Base-by-base conservation (phyloP, 179 eudicot genomes). In the Beta lomatogona region DNA sequence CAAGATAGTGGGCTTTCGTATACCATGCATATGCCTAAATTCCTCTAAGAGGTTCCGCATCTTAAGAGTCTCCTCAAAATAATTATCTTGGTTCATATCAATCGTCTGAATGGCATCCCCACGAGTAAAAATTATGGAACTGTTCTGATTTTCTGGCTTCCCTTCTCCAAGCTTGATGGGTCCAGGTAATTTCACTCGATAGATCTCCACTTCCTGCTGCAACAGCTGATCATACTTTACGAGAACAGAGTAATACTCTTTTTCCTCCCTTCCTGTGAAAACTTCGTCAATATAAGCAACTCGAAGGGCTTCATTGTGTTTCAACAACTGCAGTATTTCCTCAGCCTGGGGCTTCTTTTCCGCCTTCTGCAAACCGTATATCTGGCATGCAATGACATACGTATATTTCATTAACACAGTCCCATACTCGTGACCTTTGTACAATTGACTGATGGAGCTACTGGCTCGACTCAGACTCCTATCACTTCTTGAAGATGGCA, bases 81-180 rank as follows among this genome's bases (percentile, higher is more conserved):
- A 94, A 84, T 87, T 94, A 77, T 94, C 98, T 84, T 94, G 98
- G 88, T 94, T 94, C 98, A 94, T 94, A 76, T 94, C 98, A 80
- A 94, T 94, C 0, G 98, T 93, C 88, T 95, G 98, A 79, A 93
- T 87, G 16, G 97, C 98, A 91, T 95, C 97, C 50, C 98, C 98
- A 48, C 98, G 88, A 61, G 94, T 95, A 86, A 93, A 95, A n/a
- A 95, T 95, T 76, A 92, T 75, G 67, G 98, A 97, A 86, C 93
- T 97, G 87, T 95, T 95, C 83, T 95, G 98, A 88, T 95, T 95
- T 83, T 95, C 98, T 21, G 98, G 98, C 77, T 95, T 95, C 77
- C 97, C 97, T 89, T 95, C 98, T 73, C 98, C 98, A 46, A 94
- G 90, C 89, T 94, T 94, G 72, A 94, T 79, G 6, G 93, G 97